Conservation (phyloP, 345 rosid genomes). For the Hypericum androsaemum region DNA sequence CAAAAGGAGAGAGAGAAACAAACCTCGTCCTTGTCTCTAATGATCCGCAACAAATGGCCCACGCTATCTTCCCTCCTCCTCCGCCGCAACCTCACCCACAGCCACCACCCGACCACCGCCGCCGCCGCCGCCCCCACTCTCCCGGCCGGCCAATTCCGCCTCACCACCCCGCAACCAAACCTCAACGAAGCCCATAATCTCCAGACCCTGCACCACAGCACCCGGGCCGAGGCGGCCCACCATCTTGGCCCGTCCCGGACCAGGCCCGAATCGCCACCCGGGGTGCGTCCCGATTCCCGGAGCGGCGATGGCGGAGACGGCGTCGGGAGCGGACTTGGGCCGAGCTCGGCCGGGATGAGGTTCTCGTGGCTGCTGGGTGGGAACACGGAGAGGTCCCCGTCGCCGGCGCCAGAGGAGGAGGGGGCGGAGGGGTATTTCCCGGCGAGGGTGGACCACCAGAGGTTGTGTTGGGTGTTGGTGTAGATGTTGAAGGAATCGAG, state of each 20-base stretch:
- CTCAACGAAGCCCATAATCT: conserved; percentile 1
- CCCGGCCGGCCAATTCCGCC: neutral
- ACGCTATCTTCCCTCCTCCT: conserved; percentile 6
- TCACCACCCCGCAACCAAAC: too few relatives aligned
- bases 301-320: conserved; percentile 4
- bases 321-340: neutral
- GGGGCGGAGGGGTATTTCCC: too few relatives aligned
- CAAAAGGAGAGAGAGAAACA: neutral
- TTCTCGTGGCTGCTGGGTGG: too few relatives aligned
- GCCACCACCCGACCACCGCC: conserved; percentile 12
- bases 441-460: too few relatives aligned
- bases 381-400: too few relatives aligned
- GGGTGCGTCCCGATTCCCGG: neutral
- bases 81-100: conserved; percentile 4
- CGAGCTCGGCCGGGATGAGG: too few relatives aligned
- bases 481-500: too few relatives aligned
- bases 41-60: conserved; percentile 13
- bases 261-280: neutral
- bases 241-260: neutral
- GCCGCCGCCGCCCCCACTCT: conserved; percentile 8
- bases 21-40: conserved; percentile 20
- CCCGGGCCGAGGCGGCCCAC: conserved; percentile 10
- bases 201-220: conserved; percentile 13
- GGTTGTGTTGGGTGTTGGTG: too few relatives aligned
- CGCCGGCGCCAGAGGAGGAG: too few relatives aligned